Evolutionary conservation across 2,329 filamentous ascomycete genomes (phyloP).

Genomic region (Pseudogymnoascus sp.): DNA sequence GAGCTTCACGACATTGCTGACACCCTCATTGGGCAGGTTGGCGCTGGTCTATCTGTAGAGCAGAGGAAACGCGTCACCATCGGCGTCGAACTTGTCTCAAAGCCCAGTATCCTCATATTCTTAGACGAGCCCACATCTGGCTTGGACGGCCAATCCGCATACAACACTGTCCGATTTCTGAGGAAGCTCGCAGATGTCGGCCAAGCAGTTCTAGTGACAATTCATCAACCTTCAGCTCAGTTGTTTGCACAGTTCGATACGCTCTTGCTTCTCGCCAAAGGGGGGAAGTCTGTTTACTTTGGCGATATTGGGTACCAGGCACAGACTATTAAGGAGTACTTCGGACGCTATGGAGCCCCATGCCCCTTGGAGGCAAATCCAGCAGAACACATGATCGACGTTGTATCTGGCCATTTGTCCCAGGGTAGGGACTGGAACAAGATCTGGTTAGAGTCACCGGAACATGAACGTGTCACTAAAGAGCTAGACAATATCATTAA

Average conservation of each 20-base stretch:
- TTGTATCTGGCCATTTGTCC: slow-evolving; percentile 42
- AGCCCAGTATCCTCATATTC: slow-evolving; percentile 53
- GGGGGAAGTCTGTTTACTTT: slow-evolving; percentile 64
- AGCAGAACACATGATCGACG: slow-evolving; percentile 36
- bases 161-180: slow-evolving; percentile 56
- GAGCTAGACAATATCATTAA: slow-evolving; percentile 59
- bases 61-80: slow-evolving; percentile 58
- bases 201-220: slow-evolving; percentile 49
- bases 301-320: slow-evolving; percentile 59
- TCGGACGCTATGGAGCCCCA: slow-evolving; percentile 52
- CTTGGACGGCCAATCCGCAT: slow-evolving; percentile 57
- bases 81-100: slow-evolving; percentile 52
- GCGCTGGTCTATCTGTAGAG: slow-evolving; percentile 55
- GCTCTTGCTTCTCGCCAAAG: slow-evolving; percentile 56
- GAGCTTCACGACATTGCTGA: slow-evolving; percentile 62
- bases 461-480: slow-evolving; percentile 47
- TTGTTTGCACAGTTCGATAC: slow-evolving; percentile 53
- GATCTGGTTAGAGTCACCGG: slow-evolving; percentile 60
- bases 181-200: slow-evolving; percentile 52
- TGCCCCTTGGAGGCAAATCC: slow-evolving; percentile 48
- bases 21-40: slow-evolving; percentile 57
- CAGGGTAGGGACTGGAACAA: slow-evolving; percentile 58
- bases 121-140: slow-evolving; percentile 56
- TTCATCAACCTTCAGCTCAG: slow-evolving; percentile 49
- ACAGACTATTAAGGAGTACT: slow-evolving; percentile 52